phyloP scores from a whole-genome alignment of 2,329 filamentous ascomycete species.

The Didymellaceae sp. region DNA sequence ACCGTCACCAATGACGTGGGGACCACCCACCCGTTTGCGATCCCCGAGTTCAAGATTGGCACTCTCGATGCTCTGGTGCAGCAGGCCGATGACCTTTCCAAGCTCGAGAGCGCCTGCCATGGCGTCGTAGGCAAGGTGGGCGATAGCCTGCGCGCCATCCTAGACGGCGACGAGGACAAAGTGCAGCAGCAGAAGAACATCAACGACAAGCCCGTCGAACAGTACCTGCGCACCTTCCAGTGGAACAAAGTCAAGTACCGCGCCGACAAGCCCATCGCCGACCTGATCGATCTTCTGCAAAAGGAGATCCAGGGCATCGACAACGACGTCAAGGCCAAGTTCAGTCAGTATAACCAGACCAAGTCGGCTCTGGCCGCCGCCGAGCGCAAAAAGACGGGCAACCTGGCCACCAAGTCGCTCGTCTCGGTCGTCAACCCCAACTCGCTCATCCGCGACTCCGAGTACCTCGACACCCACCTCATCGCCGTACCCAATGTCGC shows the following conservation, averaged over 20 bases:
- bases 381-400: slow-evolving; percentile 90
- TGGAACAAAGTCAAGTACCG: slow-evolving; percentile 99
- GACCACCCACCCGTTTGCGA: slow-evolving; percentile 75
- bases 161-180: slow-evolving; percentile 85
- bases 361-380: slow-evolving; percentile 83
- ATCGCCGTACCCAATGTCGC: slow-evolving; percentile 81
- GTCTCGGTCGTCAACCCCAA: slow-evolving; percentile 82
- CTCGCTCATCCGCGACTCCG: slow-evolving; percentile 80
- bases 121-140: slow-evolving; percentile 85
- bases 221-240: slow-evolving; percentile 85
- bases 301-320: slow-evolving; percentile 95
- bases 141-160: slow-evolving; percentile 80
- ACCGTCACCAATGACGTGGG: slow-evolving; percentile 78
- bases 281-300: slow-evolving; percentile 85
- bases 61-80: slow-evolving; percentile 93
- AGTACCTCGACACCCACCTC: slow-evolving; percentile 96
- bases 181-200: slow-evolving; percentile 87
- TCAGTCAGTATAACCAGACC: slow-evolving; percentile 90
- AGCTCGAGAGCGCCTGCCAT: slow-evolving; percentile 82
- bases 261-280: slow-evolving; percentile 85
- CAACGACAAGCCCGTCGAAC: slow-evolving; percentile 95
- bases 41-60: slow-evolving; percentile 97
- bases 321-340: slow-evolving; percentile 94
- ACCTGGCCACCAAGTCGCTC: slow-evolving; percentile 91
- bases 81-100: slow-evolving; percentile 92